These are phyloP conservation scores for Cladorrhinum samala DNA, from an alignment of 495 filamentous ascomycete species.

Conservation along the genomic window DNA sequence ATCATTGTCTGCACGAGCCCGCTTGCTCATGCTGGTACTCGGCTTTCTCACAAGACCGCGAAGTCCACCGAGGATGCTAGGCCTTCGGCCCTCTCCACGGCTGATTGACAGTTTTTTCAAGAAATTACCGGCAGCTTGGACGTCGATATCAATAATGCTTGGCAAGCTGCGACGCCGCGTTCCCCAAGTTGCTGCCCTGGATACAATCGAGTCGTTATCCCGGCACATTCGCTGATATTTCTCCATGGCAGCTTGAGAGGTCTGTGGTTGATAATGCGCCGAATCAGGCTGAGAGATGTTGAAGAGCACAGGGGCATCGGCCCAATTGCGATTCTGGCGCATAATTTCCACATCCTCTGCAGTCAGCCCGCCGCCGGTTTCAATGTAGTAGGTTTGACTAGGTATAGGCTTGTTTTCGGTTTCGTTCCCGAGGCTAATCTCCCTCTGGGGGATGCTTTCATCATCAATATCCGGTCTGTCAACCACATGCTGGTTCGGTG, in stretches of 20 bases:
- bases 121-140: slow-evolving; percentile 50
- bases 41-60: slow-evolving; percentile 53
- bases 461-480: slow-evolving; percentile 18
- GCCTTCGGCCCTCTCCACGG: slow-evolving; percentile 36
- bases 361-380: slow-evolving; percentile 36
- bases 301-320: slow-evolving; percentile 38
- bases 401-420: slow-evolving; percentile 21
- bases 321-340: slow-evolving; percentile 41
- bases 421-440: slow-evolving; percentile 30
- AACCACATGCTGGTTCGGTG: not conserved
- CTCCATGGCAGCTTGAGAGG: slow-evolving; percentile 47
- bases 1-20: slow-evolving; percentile 36
- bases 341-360: slow-evolving; percentile 40
- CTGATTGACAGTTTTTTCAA: slow-evolving; percentile 58
- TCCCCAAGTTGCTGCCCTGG: slow-evolving; percentile 68
- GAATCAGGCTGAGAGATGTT: slow-evolving; percentile 30
- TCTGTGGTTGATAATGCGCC: slow-evolving; percentile 39
- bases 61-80: slow-evolving; percentile 38
- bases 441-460: slow-evolving; percentile 32
- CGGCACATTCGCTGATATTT: slow-evolving; percentile 39
- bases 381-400: slow-evolving; percentile 42
- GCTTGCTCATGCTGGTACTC: slow-evolving; percentile 42
- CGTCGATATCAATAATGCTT: slow-evolving; percentile 53
- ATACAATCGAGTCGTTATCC: slow-evolving; percentile 49
- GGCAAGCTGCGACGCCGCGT: slow-evolving; percentile 57